Conservation (phyloP, 257 asterid genomes). For the Coffea eugenioides region DNA sequence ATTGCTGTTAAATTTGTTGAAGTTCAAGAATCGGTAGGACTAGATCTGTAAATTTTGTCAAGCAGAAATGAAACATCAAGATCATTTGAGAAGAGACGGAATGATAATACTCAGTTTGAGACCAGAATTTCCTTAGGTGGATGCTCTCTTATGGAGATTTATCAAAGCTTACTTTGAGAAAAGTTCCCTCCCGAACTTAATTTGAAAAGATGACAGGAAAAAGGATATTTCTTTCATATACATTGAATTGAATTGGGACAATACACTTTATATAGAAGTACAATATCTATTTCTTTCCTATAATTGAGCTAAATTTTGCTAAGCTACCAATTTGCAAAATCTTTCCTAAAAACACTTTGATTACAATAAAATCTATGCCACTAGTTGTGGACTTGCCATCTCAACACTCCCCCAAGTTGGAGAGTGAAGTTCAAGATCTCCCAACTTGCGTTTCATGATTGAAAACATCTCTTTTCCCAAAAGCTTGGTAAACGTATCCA, state of each 20-base stretch:
- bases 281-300: not conserved
- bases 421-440: not conserved
- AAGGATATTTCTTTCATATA: too few species aligned
- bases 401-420: slow-evolving; percentile 1
- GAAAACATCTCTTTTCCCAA: not conserved
- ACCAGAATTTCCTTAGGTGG: too few species aligned
- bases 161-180: too few species aligned
- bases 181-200: too few species aligned
- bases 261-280: not conserved
- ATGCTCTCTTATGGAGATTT: too few species aligned
- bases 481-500: not conserved
- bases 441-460: not conserved
- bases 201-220: too few species aligned
- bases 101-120: too few species aligned
- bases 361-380: not conserved
- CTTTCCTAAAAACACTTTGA: not conserved
- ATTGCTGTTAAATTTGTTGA: too few species aligned
- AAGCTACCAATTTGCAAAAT: not conserved
- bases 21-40: too few species aligned
- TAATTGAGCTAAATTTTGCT: not conserved
- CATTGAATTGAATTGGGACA: not conserved
- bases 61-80: too few species aligned
- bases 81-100: too few species aligned
- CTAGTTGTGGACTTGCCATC: not conserved
- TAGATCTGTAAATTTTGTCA: too few species aligned